Conservation (phyloP, 257 asterid genomes). For the Thymus quinquecostatus region DNA sequence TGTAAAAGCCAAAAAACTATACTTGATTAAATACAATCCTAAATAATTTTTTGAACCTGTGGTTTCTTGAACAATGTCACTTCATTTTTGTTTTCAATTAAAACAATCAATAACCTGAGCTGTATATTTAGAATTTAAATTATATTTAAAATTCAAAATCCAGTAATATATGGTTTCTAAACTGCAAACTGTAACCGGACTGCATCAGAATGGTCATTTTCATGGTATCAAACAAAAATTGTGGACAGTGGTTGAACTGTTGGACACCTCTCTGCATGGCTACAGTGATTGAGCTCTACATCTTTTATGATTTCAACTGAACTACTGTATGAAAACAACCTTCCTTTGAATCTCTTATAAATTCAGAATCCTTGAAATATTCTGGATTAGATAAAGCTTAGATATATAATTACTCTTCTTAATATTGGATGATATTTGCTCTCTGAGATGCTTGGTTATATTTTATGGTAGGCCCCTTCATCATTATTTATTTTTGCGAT, state of each 20-base stretch:
- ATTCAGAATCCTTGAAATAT: conserved; percentile 3
- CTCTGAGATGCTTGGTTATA: background rate
- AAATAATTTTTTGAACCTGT: too few relatives aligned
- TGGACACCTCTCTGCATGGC: too few relatives aligned
- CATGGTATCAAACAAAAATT: background rate
- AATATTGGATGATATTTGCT: conserved; percentile 7
- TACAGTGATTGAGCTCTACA: too few relatives aligned
- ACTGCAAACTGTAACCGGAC: background rate
- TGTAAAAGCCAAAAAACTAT: too few relatives aligned
- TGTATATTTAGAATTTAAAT: too few relatives aligned
- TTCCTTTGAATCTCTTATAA: background rate
- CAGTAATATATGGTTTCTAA: background rate
- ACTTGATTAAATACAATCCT: too few relatives aligned
- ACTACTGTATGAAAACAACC: background rate
- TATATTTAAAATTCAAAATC: too few relatives aligned
- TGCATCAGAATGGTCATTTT: background rate
- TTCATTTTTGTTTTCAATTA: background rate
- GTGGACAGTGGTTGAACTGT: too few relatives aligned
- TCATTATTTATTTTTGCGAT: conserved; percentile 2
- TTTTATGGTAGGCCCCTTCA: background rate
- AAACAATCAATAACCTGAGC: background rate
- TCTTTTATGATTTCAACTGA: background rate
- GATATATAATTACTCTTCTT: background rate
- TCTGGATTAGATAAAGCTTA: background rate
- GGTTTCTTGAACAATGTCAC: background rate